phyloP scores from a whole-genome alignment of 345 rosid genomes.

The Salix brachista region DNA sequence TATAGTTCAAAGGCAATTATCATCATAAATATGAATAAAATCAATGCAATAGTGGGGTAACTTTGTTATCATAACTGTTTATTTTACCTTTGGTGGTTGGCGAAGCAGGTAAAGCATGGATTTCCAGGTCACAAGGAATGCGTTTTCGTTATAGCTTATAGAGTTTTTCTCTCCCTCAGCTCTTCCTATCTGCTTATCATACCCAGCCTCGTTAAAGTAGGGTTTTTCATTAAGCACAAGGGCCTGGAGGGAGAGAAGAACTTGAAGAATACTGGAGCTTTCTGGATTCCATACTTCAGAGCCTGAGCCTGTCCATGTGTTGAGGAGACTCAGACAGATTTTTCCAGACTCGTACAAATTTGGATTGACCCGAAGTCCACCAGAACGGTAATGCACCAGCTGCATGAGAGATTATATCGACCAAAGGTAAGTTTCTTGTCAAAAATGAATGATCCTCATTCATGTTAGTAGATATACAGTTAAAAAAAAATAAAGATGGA shows the following conservation, averaged over 20 bases:
- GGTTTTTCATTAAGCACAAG: conserved; percentile 98
- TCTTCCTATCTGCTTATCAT: conserved; percentile 73
- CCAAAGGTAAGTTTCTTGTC: neutral
- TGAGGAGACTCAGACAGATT: conserved; percentile 87
- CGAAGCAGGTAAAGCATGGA: conserved; percentile 71
- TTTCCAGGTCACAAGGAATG: conserved; percentile 76
- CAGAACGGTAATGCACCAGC: conserved; percentile 78
- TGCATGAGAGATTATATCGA: conserved; percentile 25
- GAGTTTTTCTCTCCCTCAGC: conserved; percentile 94
- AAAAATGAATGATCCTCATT: neutral
- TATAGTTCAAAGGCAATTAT: neutral
- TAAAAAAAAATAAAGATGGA: neutral
- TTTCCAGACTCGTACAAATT: conserved; percentile 86
- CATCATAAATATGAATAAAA: neutral
- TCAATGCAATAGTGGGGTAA: neutral
- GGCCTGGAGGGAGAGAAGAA: conserved; percentile 92
- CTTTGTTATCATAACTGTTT: neutral
- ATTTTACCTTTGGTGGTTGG: conserved; percentile 72
- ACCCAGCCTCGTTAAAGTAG: conserved; percentile 95
- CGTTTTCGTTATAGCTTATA: conserved; percentile 73
- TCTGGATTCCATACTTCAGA: conserved; percentile 87
- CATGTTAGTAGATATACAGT: neutral
- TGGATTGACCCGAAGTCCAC: conserved; percentile 89
- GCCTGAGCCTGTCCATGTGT: conserved; percentile 88
- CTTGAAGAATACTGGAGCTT: conserved; percentile 75